Evolutionary conservation across 257 asterid species (phyloP).

Genomic region (Oldenlandia corymbosa): DNA sequence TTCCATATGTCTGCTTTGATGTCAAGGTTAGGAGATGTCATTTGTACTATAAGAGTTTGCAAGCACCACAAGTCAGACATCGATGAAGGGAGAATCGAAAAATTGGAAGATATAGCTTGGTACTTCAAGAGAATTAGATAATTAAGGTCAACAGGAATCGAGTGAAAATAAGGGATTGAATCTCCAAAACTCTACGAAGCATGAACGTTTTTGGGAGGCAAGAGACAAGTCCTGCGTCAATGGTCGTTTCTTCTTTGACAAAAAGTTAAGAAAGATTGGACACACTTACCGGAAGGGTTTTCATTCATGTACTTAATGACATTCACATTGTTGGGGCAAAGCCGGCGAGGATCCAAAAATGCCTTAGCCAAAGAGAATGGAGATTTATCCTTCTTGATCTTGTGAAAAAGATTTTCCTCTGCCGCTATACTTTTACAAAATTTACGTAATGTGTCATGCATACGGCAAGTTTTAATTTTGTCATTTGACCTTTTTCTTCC

Average conservation of each 20-base stretch:
- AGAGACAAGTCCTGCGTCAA: conserved; percentile 2
- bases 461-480: conserved; percentile 17
- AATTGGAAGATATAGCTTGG: conserved; percentile 18
- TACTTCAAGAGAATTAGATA: conserved; percentile 36
- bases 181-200: background rate
- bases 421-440: background rate
- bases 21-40: conserved; percentile 11
- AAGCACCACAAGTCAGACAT: conserved; percentile 15
- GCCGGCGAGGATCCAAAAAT: conserved; percentile 9
- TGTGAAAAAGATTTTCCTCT: conserved; percentile 1
- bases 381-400: background rate
- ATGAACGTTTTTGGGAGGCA: background rate
- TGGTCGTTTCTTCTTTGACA: conserved; percentile 2
- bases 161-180: background rate
- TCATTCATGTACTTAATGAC: background rate
- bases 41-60: conserved; percentile 19
- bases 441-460: conserved; percentile 4
- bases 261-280: conserved; percentile 15
- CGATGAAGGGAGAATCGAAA: conserved; percentile 3
- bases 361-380: background rate
- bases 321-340: conserved; percentile 13
- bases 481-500: conserved; percentile 5
- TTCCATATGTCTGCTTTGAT: conserved; percentile 34
- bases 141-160: conserved; percentile 18
- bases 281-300: conserved; percentile 11